Conservation (phyloP, 139 green algal species). For the Desmodesmus armatus region DNA sequence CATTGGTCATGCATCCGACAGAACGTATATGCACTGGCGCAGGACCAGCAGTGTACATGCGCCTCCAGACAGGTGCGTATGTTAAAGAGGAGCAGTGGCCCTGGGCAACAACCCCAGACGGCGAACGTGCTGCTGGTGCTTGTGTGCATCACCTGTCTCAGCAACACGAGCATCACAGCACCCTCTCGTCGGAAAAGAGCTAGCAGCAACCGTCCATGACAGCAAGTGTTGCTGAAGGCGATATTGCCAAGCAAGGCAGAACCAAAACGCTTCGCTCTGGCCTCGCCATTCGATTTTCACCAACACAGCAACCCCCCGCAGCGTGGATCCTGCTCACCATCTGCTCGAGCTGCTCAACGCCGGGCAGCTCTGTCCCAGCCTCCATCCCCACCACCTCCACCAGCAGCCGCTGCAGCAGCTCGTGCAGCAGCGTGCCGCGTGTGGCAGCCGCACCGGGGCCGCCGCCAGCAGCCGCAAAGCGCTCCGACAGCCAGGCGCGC, state of each 20-base stretch:
- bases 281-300: too few species aligned
- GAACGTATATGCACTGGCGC: too few species aligned
- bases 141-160: background rate
- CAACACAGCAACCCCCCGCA: too few species aligned
- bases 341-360: constrained; percentile 7
- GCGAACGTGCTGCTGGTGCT: background rate
- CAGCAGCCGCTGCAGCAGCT: constrained; percentile 69
- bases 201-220: too few species aligned
- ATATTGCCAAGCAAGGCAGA: too few species aligned
- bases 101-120: too few species aligned
- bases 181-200: too few species aligned
- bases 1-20: too few species aligned
- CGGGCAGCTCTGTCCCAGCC: constrained; percentile 2
- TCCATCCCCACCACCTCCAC: background rate
- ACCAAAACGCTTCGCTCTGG: too few species aligned
- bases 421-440: constrained; percentile 72
- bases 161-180: too few species aligned
- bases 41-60: background rate
- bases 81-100: too few species aligned
- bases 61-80: background rate
- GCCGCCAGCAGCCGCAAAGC: constrained; percentile 56
- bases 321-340: too few species aligned
- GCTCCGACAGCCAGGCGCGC: constrained; percentile 80
- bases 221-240: background rate
- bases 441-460: constrained; percentile 49